Conservation (phyloP, 2,329 filamentous ascomycete genomes). For the Aspergillus neotritici region DNA sequence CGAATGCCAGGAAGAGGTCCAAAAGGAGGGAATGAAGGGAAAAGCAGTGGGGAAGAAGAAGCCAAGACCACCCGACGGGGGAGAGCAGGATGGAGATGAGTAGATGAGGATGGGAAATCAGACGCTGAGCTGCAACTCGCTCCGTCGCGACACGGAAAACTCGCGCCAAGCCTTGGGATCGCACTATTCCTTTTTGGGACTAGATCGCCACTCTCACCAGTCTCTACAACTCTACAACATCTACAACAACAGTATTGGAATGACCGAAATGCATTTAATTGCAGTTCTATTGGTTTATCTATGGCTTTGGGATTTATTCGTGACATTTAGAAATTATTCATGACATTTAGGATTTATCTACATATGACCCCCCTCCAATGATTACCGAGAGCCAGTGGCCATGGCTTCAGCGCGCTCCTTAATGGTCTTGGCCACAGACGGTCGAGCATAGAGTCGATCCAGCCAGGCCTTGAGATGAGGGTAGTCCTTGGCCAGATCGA, state of each 20-base stretch:
- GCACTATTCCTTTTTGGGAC: conserved; percentile 16
- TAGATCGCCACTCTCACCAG: not conserved
- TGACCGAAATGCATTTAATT: too few species aligned
- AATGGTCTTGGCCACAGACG: conserved; percentile 20
- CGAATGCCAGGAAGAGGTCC: too few species aligned
- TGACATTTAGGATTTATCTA: too few species aligned
- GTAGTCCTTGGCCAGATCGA: conserved; percentile 28
- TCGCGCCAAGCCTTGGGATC: conserved; percentile 27
- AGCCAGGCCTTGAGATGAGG: conserved; percentile 28
- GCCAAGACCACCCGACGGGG: conserved; percentile 4
- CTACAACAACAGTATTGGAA: too few species aligned
- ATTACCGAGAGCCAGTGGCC: not conserved
- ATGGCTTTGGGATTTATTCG: too few species aligned
- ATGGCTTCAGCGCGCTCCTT: conserved; percentile 13
- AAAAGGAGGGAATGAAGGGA: not conserved
- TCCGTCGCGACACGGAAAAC: conserved; percentile 31
- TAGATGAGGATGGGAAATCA: conserved; percentile 20
- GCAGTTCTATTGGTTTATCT: too few species aligned
- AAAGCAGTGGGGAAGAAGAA: conserved; percentile 1
- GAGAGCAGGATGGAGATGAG: conserved; percentile 3
- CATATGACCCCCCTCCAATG: too few species aligned
- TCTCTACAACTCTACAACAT: not conserved
- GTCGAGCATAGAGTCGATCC: conserved; percentile 21
- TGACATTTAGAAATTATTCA: too few species aligned
- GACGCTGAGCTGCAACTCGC: conserved; percentile 21